Evolutionary conservation across 2,329 filamentous ascomycete genomes (phyloP).

Genomic region (Sclerotinia subarctica): DNA sequence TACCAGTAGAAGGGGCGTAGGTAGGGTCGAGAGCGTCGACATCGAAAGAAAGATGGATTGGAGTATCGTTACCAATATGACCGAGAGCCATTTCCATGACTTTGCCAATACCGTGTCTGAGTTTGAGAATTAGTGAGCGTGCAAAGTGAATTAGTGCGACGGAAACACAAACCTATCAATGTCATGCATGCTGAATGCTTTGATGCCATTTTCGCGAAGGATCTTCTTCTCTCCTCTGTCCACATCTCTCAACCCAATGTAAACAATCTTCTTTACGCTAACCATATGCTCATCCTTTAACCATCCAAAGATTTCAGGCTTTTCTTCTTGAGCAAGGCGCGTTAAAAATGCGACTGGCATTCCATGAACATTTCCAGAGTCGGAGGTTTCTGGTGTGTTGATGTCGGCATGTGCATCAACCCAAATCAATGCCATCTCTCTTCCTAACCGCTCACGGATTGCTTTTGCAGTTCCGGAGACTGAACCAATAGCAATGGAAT

Average conservation of each 20-base stretch:
- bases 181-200: conserved; percentile 98
- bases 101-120: conserved; percentile 83
- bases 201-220: conserved; percentile 82
- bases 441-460: conserved; percentile 73
- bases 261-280: conserved; percentile 83
- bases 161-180: conserved; percentile 68
- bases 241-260: conserved; percentile 92
- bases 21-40: conserved; percentile 94
- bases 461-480: conserved; percentile 85
- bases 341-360: conserved; percentile 96
- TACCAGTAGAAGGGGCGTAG: conserved; percentile 95
- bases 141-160: conserved; percentile 8
- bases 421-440: conserved; percentile 95
- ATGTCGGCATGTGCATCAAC: conserved; percentile 98
- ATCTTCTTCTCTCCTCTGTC: conserved; percentile 93
- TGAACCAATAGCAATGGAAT: conserved; percentile 93
- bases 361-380: conserved; percentile 91
- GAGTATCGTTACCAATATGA: conserved; percentile 90
- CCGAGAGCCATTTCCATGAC: conserved; percentile 98
- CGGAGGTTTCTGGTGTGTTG: conserved; percentile 89
- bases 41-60: conserved; percentile 96
- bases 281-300: conserved; percentile 66
- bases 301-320: conserved; percentile 86
- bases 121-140: neutral
- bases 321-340: conserved; percentile 73